Base-by-base conservation (phyloP, 345 rosid genomes). In the Jatropha curcas region DNA sequence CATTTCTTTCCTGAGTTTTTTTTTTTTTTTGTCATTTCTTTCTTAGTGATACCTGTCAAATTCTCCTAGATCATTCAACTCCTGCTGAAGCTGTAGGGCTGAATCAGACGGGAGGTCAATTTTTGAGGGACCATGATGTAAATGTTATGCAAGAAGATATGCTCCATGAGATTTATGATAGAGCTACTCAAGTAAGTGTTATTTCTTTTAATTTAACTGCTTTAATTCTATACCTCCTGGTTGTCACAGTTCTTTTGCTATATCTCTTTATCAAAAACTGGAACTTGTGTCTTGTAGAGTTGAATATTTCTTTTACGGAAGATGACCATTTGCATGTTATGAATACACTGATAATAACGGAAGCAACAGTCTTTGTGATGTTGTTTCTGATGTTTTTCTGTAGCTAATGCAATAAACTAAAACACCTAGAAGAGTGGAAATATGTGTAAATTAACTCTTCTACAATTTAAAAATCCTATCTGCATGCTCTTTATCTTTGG, bases 91-190 rank as follows among this genome's bases (percentile, higher is more conserved):
- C 74, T 48, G 87, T 83, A 63, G 86, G 60, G 35, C 53, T 74
- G 72, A 73, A 61, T 51, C 60, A 77, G 12, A 83, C 77, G 46
- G 85, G 60, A 68, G 86, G 84, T 75, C 80, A 67, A 24, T 31
- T 70, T 28, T 56, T 67, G 1, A 67, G 76, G 70, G 66, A 46
- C 53, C 58, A 74, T 58, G 79, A 74, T 67, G 78, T 72, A 7
- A 72, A 82, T 68, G 81, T 60, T 63, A 52, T 72, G 4, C 83
- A 87, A 45, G 87, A 92, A 76, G 85, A 73, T 34, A 75, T 92
- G 77, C 81, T 89, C 76, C 66, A 82, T 27, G 92, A 89, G 81
- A 76, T 87, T 60, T 81, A 82, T 62, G 83, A 81, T 75, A 79
- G 79, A 60, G 87, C 84, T 55, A 74, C 73, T 65, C 82, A 84